Base-by-base conservation (phyloP, 345 rosid genomes). In the Rhodomyrtus tomentosa region DNA sequence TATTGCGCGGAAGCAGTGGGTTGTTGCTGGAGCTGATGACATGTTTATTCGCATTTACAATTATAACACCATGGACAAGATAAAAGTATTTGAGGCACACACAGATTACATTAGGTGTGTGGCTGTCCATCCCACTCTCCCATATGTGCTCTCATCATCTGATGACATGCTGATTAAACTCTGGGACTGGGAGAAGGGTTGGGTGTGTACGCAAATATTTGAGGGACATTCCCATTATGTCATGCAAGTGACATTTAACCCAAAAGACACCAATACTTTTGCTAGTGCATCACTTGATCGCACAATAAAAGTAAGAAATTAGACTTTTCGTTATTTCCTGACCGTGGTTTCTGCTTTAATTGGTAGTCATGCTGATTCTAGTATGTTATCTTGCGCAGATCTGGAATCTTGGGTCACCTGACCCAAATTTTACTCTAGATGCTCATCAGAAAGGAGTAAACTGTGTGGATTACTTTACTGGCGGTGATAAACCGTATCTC, bases 141-240 rank as follows among this genome's bases (percentile, higher is more conserved):
- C 95, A 48, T 93, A 91, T 84, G 91, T 94, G 53, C 74, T 95
- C 88, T 94, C 98, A 74, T 81, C 86, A 49, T 85, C 86, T 50
- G 86, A 85, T 80, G 86, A 85, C 86, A 85, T 81, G 86, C 84
- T 90, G 93, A 52, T 95, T 94, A 95, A 95, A 86, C 94, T 94
- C 83, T 95, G 98, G 98, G 96, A 95, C 76, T 94, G 98, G 98
- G 98, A 92, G 85, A 95, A 94, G 84, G 96, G 91, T 54, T 95
- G 97, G 97, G 84, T 86, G 45, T 95, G 98, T 82, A 87, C 90
- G 74, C 93, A 89, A 86, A 91, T 94, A 56, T 95, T 95, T 73
- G 96, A 92, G 86, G 98, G 98, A 3, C 98, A 95, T 84, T 91
- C 93, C n/a, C 98, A 95, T 89, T 95, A 95, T 89, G 98, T 95